phyloP scores from a whole-genome alignment of 2,329 filamentous ascomycete genomes.

The Pseudocercospora fuligena region DNA sequence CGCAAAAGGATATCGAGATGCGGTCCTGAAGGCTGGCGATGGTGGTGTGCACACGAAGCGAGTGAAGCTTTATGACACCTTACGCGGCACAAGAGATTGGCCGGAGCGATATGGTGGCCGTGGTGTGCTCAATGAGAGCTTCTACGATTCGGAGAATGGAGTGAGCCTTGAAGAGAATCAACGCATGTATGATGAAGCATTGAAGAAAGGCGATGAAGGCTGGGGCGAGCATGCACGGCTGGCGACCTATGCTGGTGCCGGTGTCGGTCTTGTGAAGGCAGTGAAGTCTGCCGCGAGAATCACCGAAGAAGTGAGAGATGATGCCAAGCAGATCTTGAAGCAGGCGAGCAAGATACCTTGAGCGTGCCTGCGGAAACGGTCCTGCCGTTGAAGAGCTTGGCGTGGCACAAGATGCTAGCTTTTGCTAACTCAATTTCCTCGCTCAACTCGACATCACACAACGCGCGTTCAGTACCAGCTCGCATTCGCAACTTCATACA shows the following conservation, averaged over 20 bases:
- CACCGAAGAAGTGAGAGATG: slow-evolving; percentile 53
- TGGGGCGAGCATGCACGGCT: slow-evolving; percentile 61
- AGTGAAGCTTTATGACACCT: slow-evolving; percentile 57
- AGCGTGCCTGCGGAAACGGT: not conserved
- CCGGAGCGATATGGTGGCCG: slow-evolving; percentile 62
- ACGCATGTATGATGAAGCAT: slow-evolving; percentile 53
- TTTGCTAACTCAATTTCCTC: not conserved
- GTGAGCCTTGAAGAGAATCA: slow-evolving; percentile 52
- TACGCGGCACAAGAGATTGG: slow-evolving; percentile 64
- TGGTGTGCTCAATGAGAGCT: slow-evolving; percentile 63
- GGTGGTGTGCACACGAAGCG: slow-evolving; percentile 58
- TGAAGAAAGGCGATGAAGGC: slow-evolving; percentile 56
- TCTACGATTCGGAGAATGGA: slow-evolving; percentile 45
- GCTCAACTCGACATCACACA: not conserved
- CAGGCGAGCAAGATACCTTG: slow-evolving; percentile 24
- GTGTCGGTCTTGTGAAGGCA: slow-evolving; percentile 61
- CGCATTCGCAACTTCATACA: not conserved
- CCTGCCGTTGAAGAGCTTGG: not conserved
- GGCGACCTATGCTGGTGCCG: slow-evolving; percentile 67
- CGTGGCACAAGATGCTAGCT: not conserved
- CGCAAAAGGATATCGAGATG: slow-evolving; percentile 53
- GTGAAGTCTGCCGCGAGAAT: slow-evolving; percentile 59
- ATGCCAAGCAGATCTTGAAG: slow-evolving; percentile 42
- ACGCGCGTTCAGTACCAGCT: not conserved
- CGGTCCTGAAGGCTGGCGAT: slow-evolving; percentile 53